Evolutionary conservation across 108 stramenopile species (phyloP).

Genomic region (Nannochloropsis granulata): DNA sequence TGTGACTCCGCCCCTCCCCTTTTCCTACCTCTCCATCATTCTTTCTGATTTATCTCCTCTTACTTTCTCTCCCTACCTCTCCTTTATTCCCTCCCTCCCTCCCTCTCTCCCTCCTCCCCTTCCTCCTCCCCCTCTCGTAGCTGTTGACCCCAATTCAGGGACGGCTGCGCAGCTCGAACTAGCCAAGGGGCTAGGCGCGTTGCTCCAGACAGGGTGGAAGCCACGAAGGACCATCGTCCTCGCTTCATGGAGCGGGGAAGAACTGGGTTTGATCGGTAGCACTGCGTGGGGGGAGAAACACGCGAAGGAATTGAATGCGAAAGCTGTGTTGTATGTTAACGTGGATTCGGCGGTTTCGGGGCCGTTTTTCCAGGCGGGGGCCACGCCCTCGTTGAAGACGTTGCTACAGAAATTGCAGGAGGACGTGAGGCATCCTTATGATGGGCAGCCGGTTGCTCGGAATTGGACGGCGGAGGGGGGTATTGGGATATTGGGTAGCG

Average conservation of each 20-base stretch:
- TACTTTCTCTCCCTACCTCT: background rate
- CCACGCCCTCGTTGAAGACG: conserved; percentile 37
- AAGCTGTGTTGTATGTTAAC: conserved; percentile 45
- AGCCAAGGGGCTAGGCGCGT: conserved; percentile 39
- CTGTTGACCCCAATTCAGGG: conserved; percentile 47
- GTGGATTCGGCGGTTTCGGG: conserved; percentile 49
- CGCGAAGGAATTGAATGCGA: conserved; percentile 13
- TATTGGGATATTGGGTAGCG: conserved; percentile 41
- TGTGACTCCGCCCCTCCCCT: background rate
- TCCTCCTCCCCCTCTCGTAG: background rate
- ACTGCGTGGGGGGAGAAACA: conserved; percentile 53
- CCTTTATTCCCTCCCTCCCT: background rate
- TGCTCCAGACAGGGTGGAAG: conserved; percentile 38
- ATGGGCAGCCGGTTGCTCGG: conserved; percentile 22
- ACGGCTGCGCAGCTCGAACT: conserved; percentile 48
- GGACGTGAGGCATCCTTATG: conserved; percentile 2
- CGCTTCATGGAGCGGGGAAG: conserved; percentile 53
- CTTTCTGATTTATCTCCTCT: background rate
- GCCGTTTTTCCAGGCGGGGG: conserved; percentile 19
- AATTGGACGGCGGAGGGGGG: conserved; percentile 24
- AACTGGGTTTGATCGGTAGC: conserved; percentile 49
- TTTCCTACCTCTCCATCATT: background rate
- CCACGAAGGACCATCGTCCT: conserved; percentile 45
- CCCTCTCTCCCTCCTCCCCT: background rate
- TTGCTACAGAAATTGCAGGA: background rate